These are phyloP conservation scores for Colletotrichum brevisporum DNA, from an alignment of 2,329 filamentous ascomycete species.

Conservation along the genomic window DNA sequence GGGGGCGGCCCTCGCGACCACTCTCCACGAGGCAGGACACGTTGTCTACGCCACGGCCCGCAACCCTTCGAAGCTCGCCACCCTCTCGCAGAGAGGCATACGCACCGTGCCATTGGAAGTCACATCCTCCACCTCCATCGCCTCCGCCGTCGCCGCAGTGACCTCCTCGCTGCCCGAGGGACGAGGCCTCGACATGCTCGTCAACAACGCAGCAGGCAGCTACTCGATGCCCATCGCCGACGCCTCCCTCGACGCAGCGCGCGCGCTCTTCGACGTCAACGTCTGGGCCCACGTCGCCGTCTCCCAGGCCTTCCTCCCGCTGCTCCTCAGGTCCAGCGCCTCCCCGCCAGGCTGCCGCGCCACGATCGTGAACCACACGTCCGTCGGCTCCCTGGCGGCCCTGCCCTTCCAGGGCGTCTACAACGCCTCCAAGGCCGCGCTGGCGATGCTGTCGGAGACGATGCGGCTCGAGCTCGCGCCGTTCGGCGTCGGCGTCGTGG, in stretches of 20 bases:
- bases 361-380: conserved; percentile 40
- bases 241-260: conserved; percentile 44
- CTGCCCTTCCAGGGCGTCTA: conserved; percentile 40
- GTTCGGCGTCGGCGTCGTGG: conserved; percentile 46
- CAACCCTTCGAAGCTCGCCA: conserved; percentile 45
- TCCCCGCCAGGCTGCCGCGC: neutral
- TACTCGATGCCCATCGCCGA: conserved; percentile 50
- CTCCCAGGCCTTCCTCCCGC: conserved; percentile 46
- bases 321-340: conserved; percentile 5
- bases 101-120: conserved; percentile 50
- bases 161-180: neutral
- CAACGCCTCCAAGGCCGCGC: conserved; percentile 46
- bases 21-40: conserved; percentile 45
- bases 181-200: conserved; percentile 46
- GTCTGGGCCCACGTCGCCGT: conserved; percentile 48
- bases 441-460: conserved; percentile 44
- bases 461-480: conserved; percentile 47
- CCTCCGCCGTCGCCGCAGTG: conserved; percentile 37
- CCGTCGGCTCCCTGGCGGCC: conserved; percentile 33
- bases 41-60: conserved; percentile 53
- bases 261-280: conserved; percentile 48
- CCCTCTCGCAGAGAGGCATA: conserved; percentile 44
- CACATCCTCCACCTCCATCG: conserved; percentile 46
- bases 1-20: conserved; percentile 45
- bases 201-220: conserved; percentile 50